Evolutionary conservation across 164 flowering plant genomes (phyloP).

Genomic region (Echeveria elegans): DNA sequence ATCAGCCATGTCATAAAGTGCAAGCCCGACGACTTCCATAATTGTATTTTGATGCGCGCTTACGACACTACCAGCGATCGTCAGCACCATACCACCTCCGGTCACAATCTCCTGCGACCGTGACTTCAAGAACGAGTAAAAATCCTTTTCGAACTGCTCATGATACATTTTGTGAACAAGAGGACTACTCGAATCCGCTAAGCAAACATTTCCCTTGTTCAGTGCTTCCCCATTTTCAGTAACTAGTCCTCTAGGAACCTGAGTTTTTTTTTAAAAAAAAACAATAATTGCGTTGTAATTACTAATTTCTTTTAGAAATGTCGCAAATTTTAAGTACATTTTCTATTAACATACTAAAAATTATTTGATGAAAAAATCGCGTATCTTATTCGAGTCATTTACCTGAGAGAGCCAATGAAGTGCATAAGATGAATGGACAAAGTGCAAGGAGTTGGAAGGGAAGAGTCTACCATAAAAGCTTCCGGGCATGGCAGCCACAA

Average conservation of each 20-base stretch:
- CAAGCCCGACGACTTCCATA: constrained; percentile 28
- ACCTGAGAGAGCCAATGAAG: constrained; percentile 12
- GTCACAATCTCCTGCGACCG: constrained; percentile 39
- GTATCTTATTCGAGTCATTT: not conserved
- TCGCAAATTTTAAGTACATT: not conserved
- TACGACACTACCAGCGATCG: constrained; percentile 29
- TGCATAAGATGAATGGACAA: constrained; percentile 8
- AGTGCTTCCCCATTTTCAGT: not conserved
- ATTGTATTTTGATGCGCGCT: constrained; percentile 26
- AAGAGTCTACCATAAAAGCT: constrained; percentile 6
- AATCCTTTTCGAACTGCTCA: constrained; percentile 41
- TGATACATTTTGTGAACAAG: constrained; percentile 30
- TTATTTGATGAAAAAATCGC: not conserved
- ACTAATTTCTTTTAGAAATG: too few species aligned
- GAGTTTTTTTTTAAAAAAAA: too few species aligned
- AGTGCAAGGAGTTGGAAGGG: constrained; percentile 7
- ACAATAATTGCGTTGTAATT: too few species aligned
- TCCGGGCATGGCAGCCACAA: constrained; percentile 4
- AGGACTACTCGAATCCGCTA: constrained; percentile 31
- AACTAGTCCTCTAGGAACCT: constrained; percentile 46
- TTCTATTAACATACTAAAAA: not conserved
- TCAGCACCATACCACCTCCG: constrained; percentile 49
- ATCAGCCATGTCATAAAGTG: constrained; percentile 37
- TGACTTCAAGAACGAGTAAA: constrained; percentile 29
- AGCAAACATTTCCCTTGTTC: constrained; percentile 43